Conservation (phyloP, 495 filamentous ascomycete species). For the Rhypophila decipiens region DNA sequence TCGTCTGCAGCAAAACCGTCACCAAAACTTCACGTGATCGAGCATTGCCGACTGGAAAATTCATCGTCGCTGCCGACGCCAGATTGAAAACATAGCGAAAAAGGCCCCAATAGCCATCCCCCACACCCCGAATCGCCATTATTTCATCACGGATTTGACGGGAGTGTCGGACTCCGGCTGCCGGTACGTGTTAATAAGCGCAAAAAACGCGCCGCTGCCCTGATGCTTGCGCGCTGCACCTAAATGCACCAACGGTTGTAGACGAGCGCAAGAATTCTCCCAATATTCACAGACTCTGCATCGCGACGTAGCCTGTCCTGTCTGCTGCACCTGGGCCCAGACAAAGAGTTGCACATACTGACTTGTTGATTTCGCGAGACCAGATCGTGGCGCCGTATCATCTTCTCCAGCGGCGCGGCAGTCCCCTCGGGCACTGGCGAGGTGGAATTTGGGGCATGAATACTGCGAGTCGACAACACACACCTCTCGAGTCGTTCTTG, state of each 20-base stretch:
- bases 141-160: background rate
- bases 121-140: background rate
- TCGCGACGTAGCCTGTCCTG: too few species aligned
- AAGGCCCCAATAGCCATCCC: conserved; percentile 6
- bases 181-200: conserved; percentile 16
- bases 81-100: background rate
- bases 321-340: background rate
- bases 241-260: background rate
- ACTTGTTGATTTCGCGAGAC: background rate
- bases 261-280: too few species aligned
- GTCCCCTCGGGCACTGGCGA: conserved; percentile 51
- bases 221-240: background rate
- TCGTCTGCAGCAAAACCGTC: conserved; percentile 12
- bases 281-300: too few species aligned
- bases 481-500: conserved; percentile 80
- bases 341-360: conserved; percentile 6
- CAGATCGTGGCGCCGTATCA: conserved; percentile 49
- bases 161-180: conserved; percentile 18
- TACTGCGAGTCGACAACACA: conserved; percentile 52
- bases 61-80: conserved; percentile 9
- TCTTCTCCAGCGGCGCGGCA: conserved; percentile 40
- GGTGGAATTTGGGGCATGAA: conserved; percentile 51
- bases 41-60: conserved; percentile 29
- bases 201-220: background rate
- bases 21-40: conserved; percentile 37